Evolutionary conservation across 2,329 filamentous ascomycete genomes (phyloP), one percentile per base, ranked within the genome.

Genomic region (Chrysosphaeria jannelii): DNA sequence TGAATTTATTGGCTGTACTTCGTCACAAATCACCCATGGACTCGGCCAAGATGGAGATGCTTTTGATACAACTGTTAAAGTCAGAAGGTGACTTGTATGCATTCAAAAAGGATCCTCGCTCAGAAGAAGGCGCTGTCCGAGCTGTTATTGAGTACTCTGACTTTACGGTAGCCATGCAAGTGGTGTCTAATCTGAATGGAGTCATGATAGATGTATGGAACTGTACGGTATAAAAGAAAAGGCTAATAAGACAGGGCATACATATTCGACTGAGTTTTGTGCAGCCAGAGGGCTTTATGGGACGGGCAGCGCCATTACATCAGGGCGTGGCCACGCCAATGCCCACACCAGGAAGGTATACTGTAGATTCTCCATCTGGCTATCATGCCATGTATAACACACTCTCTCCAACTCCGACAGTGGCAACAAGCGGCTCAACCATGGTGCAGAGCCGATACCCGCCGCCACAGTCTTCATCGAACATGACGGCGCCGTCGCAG

Each of bases 81-180:
- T 33, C 36, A 0, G 47, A 58, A 23, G 58, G 57, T 0, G 46
- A 51, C 8, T 35, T 65, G 0, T 57, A 53, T 30, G 53, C 57
- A 0, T 50, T 59, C 31, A 43, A 53, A 23, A 44, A 43, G 15
- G 37, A 45, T 8, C 33, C 39, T 9, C 43, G 40, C 8, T 43
- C 44, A 5, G 41, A 45, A 7, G 44, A 48, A 15, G 48, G 45
- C 6, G 34, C 47, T 5, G 45, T 56, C 30, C 46, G 42, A 25
- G 50, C 52, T 6, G 37, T 57, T 22, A 48, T 50, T 2, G 57
- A 64, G 32, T 64, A 52, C 27, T 50, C 47, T 24, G 54, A 62
- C 28, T 40, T 46, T 12, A 43, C 47, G 3, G 37, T 47, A 24
- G 51, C 52, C 7, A 21, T 45, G 10, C 33, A 34, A 4, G 48